Base-by-base conservation (phyloP, 805 yeast species). In the Yarrowia hollandica region DNA sequence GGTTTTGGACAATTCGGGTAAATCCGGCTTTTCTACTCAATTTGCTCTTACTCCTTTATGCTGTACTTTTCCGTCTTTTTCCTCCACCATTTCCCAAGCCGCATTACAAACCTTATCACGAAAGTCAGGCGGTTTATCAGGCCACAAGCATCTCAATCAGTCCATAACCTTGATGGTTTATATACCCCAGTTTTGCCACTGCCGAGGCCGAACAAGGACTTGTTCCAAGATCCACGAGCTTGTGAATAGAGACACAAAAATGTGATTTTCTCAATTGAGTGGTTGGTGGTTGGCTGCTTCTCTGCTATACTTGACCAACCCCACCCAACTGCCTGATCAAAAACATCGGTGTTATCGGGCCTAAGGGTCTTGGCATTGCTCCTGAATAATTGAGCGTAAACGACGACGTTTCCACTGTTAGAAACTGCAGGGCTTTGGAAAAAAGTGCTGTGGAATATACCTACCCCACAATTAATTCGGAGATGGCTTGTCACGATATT, bases 71-170 rank as follows among this genome's bases (percentile, higher is more conserved):
- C 34, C 34, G 12, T 14, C 34, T 14, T 30, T 30, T 30, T 30
- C 16, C 34, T 30, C 34, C 15, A 30, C 15, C n/a, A n/a, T n/a
- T 3, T 5, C 15, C 26, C 12, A 22, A 41, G 48, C 48, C 48
- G 48, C 48, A 25, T 41, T 28, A 7, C 19, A 21, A 46, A 46
- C 55, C 38, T 31, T 46, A 31, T 16, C 34, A n/a, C 33, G n/a
- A 48, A 48, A 48, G 30, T 33, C 39, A 33, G 55, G 55, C 55
- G 55, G 55, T 31, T 33, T 48, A 31, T 48, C 55, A 48, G 55
- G 31, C 55, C 55, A 48, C 55, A 31, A 14, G 26, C 21, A 10
- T n/a, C 7, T 31, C 30, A 21, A 48, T 48, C 55, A 48, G 55
- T 25, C 26, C 55, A 48, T 48, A 48, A 48, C 55, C 30, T 48